phyloP scores from a whole-genome alignment of 208 protist genomes.

The Crithidia sp. region DNA sequence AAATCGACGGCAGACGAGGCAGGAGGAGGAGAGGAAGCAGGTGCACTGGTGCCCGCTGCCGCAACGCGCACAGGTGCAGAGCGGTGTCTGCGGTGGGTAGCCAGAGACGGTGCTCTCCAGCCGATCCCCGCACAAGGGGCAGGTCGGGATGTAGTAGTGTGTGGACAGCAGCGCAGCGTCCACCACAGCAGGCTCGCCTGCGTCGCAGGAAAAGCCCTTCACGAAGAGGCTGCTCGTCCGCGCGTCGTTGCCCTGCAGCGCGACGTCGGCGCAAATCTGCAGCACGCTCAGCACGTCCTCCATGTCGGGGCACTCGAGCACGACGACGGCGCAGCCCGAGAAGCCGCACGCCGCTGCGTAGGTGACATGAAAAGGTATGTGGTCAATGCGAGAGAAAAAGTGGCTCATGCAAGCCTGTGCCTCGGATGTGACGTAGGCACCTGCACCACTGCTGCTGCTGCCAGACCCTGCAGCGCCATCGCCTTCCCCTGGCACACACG shows the following conservation, averaged over 20 bases:
- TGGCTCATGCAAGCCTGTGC: constrained; percentile 44
- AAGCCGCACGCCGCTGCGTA: constrained; percentile 61
- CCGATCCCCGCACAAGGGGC: constrained; percentile 76
- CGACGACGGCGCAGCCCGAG: constrained; percentile 51
- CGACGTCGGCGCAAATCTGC: constrained; percentile 41
- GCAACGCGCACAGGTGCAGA: constrained; percentile 44
- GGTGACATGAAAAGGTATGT: constrained; percentile 30
- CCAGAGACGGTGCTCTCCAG: constrained; percentile 77
- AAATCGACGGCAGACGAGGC: constrained; percentile 63
- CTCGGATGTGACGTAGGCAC: constrained; percentile 17
- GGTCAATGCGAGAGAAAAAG: constrained; percentile 32
- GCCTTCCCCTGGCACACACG: constrained; percentile 7
- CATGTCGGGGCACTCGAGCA: constrained; percentile 53
- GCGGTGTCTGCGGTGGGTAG: constrained; percentile 35
- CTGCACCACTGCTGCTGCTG: constrained; percentile 1
- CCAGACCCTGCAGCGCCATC: background rate
- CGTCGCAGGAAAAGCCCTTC: constrained; percentile 40
- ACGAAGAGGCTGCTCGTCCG: constrained; percentile 49
- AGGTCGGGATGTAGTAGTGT: constrained; percentile 85
- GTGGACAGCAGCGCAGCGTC: constrained; percentile 18
- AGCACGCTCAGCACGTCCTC: constrained; percentile 54
- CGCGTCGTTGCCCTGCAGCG: constrained; percentile 32
- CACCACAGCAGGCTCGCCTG: constrained; percentile 5
- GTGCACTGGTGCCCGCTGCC: constrained; percentile 40
- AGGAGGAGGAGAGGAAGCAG: constrained; percentile 62